A percentile compares a stretch with the other conserved stretches of the same genome.
phyloP scores from a whole-genome alignment of 208 protist genomes.

The Crithidia expoeki region DNA sequence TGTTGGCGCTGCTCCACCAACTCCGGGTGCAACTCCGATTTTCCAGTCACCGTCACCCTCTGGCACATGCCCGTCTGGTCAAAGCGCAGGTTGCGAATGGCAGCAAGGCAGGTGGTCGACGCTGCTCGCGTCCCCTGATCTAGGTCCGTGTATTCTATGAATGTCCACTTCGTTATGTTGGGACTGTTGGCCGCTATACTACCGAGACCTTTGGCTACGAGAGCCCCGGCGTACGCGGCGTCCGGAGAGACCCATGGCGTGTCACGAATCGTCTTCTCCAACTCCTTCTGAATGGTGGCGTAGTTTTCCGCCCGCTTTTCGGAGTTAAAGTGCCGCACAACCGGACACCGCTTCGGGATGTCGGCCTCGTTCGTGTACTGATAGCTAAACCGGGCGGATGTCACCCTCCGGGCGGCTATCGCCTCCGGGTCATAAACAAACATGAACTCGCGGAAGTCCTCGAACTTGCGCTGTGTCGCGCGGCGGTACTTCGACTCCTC shows the following conservation, averaged over 20 bases:
- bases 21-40: constrained; percentile 41
- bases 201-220: constrained; percentile 64
- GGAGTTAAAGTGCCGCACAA: constrained; percentile 69
- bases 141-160: constrained; percentile 73
- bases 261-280: constrained; percentile 31
- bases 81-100: constrained; percentile 72
- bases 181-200: constrained; percentile 65
- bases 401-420: constrained; percentile 54
- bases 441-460: constrained; percentile 82
- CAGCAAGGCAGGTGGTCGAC: constrained; percentile 47
- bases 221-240: constrained; percentile 49
- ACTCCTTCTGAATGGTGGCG: constrained; percentile 41
- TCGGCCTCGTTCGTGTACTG: constrained; percentile 70
- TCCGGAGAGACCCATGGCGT: constrained; percentile 62
- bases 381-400: constrained; percentile 57
- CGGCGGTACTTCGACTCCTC: constrained; percentile 61
- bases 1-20: constrained; percentile 36
- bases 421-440: constrained; percentile 79
- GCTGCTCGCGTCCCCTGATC: constrained; percentile 32
- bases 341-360: constrained; percentile 64
- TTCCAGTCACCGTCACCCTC: constrained; percentile 62
- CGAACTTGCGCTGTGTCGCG: constrained; percentile 73
- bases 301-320: constrained; percentile 47
- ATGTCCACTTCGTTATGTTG: constrained; percentile 79
- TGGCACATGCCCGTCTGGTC: constrained; percentile 74